phyloP scores from a whole-genome alignment of 192 early-diverging fungal genomes.

The Coemansia sp. region DNA sequence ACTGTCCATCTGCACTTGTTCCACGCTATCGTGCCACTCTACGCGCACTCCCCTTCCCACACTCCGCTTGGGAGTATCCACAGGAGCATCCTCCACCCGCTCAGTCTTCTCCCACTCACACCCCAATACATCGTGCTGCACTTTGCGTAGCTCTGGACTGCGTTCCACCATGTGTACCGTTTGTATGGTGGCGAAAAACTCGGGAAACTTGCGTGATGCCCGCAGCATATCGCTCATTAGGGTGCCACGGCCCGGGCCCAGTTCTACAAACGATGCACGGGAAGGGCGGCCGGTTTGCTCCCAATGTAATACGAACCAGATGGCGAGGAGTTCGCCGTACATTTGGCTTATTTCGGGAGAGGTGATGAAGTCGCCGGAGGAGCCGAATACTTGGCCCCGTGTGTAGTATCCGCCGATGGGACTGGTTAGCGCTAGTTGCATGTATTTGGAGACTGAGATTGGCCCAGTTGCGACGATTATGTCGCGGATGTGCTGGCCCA shows the following conservation, averaged over 20 bases:
- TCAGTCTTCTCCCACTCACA: slow-evolving; percentile 15
- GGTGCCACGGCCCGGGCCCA: slow-evolving; percentile 94
- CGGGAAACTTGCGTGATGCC: slow-evolving; percentile 67
- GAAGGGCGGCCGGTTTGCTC: slow-evolving; percentile 60
- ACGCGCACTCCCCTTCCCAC: slow-evolving; percentile 22
- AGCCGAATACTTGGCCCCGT: slow-evolving; percentile 85
- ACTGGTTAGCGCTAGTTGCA: slow-evolving; percentile 83
- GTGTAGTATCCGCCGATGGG: slow-evolving; percentile 94
- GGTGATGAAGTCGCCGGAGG: slow-evolving; percentile 90
- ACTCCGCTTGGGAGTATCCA: background rate
- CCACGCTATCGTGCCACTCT: slow-evolving; percentile 69
- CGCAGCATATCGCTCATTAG: slow-evolving; percentile 90
- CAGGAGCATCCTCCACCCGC: slow-evolving; percentile 10
- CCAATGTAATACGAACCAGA: slow-evolving; percentile 91
- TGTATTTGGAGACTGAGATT: slow-evolving; percentile 81
- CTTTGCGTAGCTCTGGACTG: slow-evolving; percentile 68
- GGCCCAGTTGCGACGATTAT: slow-evolving; percentile 61
- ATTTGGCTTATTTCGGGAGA: slow-evolving; percentile 97
- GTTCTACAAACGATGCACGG: slow-evolving; percentile 64
- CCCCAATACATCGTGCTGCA: slow-evolving; percentile 61
- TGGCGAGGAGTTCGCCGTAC: slow-evolving; percentile 92
- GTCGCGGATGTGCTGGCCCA: slow-evolving; percentile 61
- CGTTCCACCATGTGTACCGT: slow-evolving; percentile 83
- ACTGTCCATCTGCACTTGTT: slow-evolving; percentile 52
- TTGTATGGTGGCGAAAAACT: slow-evolving; percentile 61